Evolutionary conservation across 2,329 filamentous ascomycete species (phyloP), one percentile per base, ranked within the genome.

Genomic region (Whalleya microplaca): DNA sequence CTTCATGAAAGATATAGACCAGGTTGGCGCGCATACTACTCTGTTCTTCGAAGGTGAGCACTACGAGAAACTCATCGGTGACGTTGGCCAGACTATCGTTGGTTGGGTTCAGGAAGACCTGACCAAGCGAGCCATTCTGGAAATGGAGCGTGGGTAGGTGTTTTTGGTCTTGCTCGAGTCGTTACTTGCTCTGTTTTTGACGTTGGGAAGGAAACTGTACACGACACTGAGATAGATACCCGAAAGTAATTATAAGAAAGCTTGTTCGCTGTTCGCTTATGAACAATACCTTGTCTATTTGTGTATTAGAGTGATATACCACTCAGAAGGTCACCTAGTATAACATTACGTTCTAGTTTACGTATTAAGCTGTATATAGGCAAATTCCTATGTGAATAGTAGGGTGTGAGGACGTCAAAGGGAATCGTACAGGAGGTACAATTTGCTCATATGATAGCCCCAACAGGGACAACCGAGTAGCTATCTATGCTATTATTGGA

Each of bases 1-100:
- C 2, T 87, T 86, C 66, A 95, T 97, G 90, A 83, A 88, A 55
- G 87, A 86, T 50, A 86, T 95, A 58, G 92, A 96, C 69, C 91
- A 96, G 72, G 89, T 96, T 1, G 87, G 85, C 6, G 93, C 92
- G 9, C 92, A 96, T 71, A 94, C 91, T 59, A 88, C 89, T 0
- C 76, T 96, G 49, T 96, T 96, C 75, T 84, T 91, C 12, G 75
- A 85, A 0, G 87, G 88, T 6, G 80, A 86, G 57, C 87, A 90
- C 55, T 94, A 95, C 68, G 89, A 92, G 65, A 76, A 75, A 61
- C 75, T 94, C n/a, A 86, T 94, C n/a, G 87, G 87, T 0, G 88
- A 93, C 71, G 87, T 91, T 2, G 87, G 84, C 2, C 80, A 80
- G 27, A 77, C 85, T 56, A 84, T 95, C 55, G 80, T 86, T 61